These are phyloP conservation scores for Diaporthe aspalathi DNA, from an alignment of 2,329 filamentous ascomycete species.

Conservation along the genomic window DNA sequence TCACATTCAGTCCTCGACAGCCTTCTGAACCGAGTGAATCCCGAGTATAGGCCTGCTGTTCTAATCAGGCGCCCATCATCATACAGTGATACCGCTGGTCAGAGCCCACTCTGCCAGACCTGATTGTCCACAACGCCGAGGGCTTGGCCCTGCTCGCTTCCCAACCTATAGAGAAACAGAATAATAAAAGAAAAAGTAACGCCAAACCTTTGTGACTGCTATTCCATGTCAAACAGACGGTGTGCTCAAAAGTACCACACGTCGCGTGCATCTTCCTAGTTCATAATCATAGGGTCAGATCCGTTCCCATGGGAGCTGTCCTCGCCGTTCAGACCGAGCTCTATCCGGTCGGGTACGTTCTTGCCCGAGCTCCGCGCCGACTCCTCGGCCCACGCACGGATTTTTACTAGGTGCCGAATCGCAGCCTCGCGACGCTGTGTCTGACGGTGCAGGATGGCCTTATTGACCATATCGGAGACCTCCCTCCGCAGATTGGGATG, in stretches of 20 bases:
- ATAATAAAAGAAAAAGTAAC: slow-evolving; percentile 41
- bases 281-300: slow-evolving; percentile 65
- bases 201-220: not conserved
- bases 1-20: not conserved
- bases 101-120: slow-evolving; percentile 2
- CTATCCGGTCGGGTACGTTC: slow-evolving; percentile 54
- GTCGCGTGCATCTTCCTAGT: slow-evolving; percentile 47
- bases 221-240: not conserved
- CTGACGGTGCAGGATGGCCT: slow-evolving; percentile 82
- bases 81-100: slow-evolving; percentile 43
- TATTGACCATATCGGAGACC: slow-evolving; percentile 90
- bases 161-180: slow-evolving; percentile 38
- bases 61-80: slow-evolving; percentile 1
- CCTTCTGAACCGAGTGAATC: not conserved
- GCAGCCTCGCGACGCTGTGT: slow-evolving; percentile 81
- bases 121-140: slow-evolving; percentile 36
- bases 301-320: slow-evolving; percentile 53
- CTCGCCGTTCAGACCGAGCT: slow-evolving; percentile 54
- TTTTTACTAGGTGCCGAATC: slow-evolving; percentile 82
- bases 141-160: slow-evolving; percentile 36
- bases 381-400: slow-evolving; percentile 87
- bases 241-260: not conserved
- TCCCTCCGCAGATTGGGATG: slow-evolving; percentile 82
- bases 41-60: not conserved
- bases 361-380: slow-evolving; percentile 61